Evolutionary conservation across 495 filamentous ascomycete species (phyloP), one percentile per base, ranked within the genome.

Genomic region (Xylaria telfairii): DNA sequence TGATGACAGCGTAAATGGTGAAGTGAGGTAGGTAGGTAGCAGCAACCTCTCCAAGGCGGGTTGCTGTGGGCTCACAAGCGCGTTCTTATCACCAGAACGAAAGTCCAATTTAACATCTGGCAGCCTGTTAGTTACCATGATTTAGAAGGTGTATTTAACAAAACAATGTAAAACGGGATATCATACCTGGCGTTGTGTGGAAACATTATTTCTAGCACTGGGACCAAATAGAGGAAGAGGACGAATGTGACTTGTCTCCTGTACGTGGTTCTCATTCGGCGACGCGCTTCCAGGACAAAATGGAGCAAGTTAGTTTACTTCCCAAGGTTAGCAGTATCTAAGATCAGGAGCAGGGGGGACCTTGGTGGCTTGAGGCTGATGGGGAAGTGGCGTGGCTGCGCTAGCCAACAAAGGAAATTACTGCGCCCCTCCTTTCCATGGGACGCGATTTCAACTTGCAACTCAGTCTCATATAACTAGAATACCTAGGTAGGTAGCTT

Each of bases 201-300:
- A 19, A 54, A 54, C 46, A 66, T 66, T 5, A 46, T 28, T 34
- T 53, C 46, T 13, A 15, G 32, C 32, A 17, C 44, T 9, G 61
- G 32, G 9, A 24, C 46, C 4, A 21, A 30, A 32, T 28, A 34
- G 19, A 39, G 53, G 61, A 46, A 39, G 17, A 26, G 6, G 30
- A 3, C 2, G 30, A 21, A 28, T 56, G 32, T 54, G 24, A 57
- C 54, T 26, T 26, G 41, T 60, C 13, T 19, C 49, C n/a, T 67
- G 37, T 19, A 41, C 56, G 32, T 30, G 44, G 59, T 46, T 63
- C 44, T 69, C 15, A 41, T 51, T 62, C 57, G 32, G 56, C 44
- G 67, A 69, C 67, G 67, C 67, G 67, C 67, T 67, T 67, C 26
- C 3, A 37, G 56, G 17, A 34, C 15, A 10, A 37, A 32, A 59